phyloP scores from a whole-genome alignment of 2,329 filamentous ascomycete species.

The Grosmannia clavigera region DNA sequence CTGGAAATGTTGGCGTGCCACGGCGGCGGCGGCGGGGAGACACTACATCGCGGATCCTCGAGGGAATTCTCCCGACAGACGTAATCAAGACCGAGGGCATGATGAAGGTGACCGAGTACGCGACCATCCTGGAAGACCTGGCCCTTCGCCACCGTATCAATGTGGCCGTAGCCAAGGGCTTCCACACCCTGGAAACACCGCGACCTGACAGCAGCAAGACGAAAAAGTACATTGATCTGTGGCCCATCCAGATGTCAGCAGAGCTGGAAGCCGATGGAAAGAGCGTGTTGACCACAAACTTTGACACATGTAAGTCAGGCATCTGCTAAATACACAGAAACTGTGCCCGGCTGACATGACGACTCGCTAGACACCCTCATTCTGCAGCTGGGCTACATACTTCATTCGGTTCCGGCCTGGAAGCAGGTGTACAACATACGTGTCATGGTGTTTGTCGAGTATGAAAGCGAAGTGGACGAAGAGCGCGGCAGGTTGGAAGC shows the following conservation, averaged over 20 bases:
- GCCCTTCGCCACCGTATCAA: conserved; percentile 69
- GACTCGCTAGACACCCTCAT: conserved; percentile 53
- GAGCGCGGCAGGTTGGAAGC: conserved; percentile 60
- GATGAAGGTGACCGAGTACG: conserved; percentile 60
- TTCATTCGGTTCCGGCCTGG: conserved; percentile 73
- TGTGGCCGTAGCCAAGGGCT: conserved; percentile 73
- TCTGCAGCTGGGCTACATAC: conserved; percentile 71
- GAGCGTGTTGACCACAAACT: conserved; percentile 70
- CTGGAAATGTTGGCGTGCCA: neutral
- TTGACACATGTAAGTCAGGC: conserved; percentile 63
- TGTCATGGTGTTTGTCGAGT: conserved; percentile 80
- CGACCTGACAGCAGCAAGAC: conserved; percentile 45
- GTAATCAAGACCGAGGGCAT: conserved; percentile 54
- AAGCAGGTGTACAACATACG: conserved; percentile 59
- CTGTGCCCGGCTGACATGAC: too few relatives aligned
- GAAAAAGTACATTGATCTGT: conserved; percentile 76
- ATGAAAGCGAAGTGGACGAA: conserved; percentile 71
- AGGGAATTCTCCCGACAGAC: conserved; percentile 55
- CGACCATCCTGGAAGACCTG: conserved; percentile 74
- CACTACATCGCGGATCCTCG: conserved; percentile 41
- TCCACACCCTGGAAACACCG: conserved; percentile 64
- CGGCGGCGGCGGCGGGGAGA: conserved; percentile 33
- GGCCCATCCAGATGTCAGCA: conserved; percentile 90
- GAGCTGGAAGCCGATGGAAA: conserved; percentile 58
- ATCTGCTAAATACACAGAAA: conserved; percentile 1